Evolutionary conservation across 352 stramenopile genomes (phyloP).

Genomic region (Pythium dissotocum): DNA sequence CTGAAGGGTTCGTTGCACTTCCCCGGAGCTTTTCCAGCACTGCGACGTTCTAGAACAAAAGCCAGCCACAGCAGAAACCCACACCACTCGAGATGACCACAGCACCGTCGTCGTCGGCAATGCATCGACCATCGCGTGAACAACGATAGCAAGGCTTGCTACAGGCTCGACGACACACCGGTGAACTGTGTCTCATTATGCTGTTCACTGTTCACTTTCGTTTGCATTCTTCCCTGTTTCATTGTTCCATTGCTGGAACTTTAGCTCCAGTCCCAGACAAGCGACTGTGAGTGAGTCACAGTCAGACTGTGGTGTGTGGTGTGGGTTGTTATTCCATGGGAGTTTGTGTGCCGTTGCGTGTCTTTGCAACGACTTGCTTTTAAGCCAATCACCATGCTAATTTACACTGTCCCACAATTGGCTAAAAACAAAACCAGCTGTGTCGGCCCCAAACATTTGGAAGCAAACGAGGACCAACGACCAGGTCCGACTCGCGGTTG

Average conservation of each 20-base stretch:
- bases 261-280: background rate
- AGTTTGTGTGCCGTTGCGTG: background rate
- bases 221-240: slow-evolving; percentile 15
- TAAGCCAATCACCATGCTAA: slow-evolving; percentile 8
- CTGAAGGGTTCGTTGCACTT: slow-evolving; percentile 2
- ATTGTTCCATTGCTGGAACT: slow-evolving; percentile 10
- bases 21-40: background rate
- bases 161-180: background rate
- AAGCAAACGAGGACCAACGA: slow-evolving; percentile 9
- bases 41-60: background rate
- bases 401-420: background rate
- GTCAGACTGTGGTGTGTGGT: background rate
- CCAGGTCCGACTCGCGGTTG: slow-evolving; percentile 28
- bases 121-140: background rate
- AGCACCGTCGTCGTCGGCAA: background rate
- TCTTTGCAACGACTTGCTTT: slow-evolving; percentile 10
- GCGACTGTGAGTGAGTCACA: too few species aligned
- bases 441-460: slow-evolving; percentile 11
- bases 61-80: background rate
- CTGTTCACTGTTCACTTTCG: background rate
- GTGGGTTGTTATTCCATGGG: background rate
- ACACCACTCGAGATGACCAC: background rate
- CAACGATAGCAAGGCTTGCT: background rate
- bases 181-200: background rate
- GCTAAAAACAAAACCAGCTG: slow-evolving; percentile 11